A percentile compares a stretch with the other conserved stretches of the same genome.
phyloP scores from a whole-genome alignment of 768 basidiomycete species.

The Lactarius deliciosus region DNA sequence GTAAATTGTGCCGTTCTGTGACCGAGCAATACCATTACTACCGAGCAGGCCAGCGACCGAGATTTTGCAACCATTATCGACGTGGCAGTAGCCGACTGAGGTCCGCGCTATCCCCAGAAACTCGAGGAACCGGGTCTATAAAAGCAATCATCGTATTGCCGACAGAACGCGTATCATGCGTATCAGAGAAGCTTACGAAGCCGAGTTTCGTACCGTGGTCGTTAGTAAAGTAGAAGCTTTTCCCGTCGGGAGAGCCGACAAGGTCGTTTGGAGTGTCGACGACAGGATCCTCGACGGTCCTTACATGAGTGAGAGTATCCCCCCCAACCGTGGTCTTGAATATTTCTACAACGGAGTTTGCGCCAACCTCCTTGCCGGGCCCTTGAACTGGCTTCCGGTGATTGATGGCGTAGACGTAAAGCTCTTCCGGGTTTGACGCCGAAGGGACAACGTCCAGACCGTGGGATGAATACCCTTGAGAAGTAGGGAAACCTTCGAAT shows the following conservation, averaged over 20 bases:
- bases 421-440: slow-evolving; percentile 43
- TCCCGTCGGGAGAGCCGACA: slow-evolving; percentile 62
- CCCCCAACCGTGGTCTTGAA: slow-evolving; percentile 55
- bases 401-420: slow-evolving; percentile 72
- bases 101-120: slow-evolving; percentile 31
- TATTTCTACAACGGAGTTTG: slow-evolving; percentile 70
- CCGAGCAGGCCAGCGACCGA: slow-evolving; percentile 50
- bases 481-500: slow-evolving; percentile 34
- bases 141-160: background rate
- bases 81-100: slow-evolving; percentile 65
- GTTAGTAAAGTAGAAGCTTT: slow-evolving; percentile 70
- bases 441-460: slow-evolving; percentile 71
- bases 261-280: slow-evolving; percentile 71
- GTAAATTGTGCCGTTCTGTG: slow-evolving; percentile 61
- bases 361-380: slow-evolving; percentile 49
- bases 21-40: slow-evolving; percentile 59
- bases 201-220: slow-evolving; percentile 57
- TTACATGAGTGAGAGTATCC: slow-evolving; percentile 49
- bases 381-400: slow-evolving; percentile 54
- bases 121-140: slow-evolving; percentile 19
- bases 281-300: slow-evolving; percentile 54
- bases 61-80: slow-evolving; percentile 57
- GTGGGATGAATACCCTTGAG: slow-evolving; percentile 52
- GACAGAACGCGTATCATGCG: too few relatives aligned
- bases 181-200: slow-evolving; percentile 40